Percentiles rank a stretch among this genome's conserved stretches.
phyloP scores from a whole-genome alignment of 2,329 filamentous ascomycete genomes.

The Decorospora gaudefroyi region DNA sequence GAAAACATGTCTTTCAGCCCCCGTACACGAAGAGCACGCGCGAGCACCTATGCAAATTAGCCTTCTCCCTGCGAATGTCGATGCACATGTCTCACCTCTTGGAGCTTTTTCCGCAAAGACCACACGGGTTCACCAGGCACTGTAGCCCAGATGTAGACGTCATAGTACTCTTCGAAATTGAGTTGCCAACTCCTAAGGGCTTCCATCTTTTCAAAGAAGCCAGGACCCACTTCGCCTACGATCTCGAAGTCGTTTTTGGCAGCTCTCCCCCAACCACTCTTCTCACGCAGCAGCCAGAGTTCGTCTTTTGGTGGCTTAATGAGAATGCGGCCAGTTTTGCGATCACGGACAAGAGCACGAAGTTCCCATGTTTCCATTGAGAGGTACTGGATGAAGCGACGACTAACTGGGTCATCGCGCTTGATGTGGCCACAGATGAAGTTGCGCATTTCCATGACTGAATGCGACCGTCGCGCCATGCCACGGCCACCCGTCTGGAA shows the following conservation, averaged over 20 bases:
- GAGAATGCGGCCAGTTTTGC: constrained; percentile 47
- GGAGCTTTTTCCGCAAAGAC: constrained; percentile 39
- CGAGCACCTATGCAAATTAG: constrained; percentile 35
- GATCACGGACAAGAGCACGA: constrained; percentile 50
- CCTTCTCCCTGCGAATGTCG: background rate
- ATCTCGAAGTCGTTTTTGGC: constrained; percentile 47
- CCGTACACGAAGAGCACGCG: constrained; percentile 46
- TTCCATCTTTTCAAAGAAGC: constrained; percentile 51
- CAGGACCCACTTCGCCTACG: constrained; percentile 41
- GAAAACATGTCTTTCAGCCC: constrained; percentile 41
- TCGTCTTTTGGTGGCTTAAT: constrained; percentile 47
- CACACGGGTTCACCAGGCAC: constrained; percentile 40
- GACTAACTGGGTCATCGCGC: constrained; percentile 49
- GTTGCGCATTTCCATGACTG: constrained; percentile 47
- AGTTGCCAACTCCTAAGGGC: constrained; percentile 46
- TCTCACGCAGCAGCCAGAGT: constrained; percentile 49
- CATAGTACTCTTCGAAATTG: constrained; percentile 52
- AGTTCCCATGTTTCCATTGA: constrained; percentile 47
- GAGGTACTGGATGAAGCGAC: constrained; percentile 52
- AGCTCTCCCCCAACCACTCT: constrained; percentile 49
- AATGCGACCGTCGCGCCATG: constrained; percentile 42
- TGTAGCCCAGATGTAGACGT: constrained; percentile 51
- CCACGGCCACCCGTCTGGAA: constrained; percentile 43
- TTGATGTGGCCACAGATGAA: constrained; percentile 52
- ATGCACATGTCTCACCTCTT: constrained; percentile 29